Evolutionary conservation across 345 rosid genomes (phyloP).

Genomic region (Aurinia saxatilis): DNA sequence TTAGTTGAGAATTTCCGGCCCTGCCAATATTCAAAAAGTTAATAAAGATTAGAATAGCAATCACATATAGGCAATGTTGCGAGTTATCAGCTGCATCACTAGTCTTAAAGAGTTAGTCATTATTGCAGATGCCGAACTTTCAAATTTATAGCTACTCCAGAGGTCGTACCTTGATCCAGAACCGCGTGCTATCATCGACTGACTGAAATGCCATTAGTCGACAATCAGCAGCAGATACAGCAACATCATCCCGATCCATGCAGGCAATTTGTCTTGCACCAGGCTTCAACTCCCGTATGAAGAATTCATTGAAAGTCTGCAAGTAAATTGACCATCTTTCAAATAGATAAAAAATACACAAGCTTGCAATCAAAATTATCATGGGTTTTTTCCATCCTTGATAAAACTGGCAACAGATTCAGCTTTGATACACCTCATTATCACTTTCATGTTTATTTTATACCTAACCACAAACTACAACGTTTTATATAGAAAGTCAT

Average conservation of each 20-base stretch:
- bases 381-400: neutral
- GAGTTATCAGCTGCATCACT: slow-evolving; percentile 4
- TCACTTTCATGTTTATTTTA: neutral
- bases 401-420: neutral
- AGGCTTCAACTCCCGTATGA: slow-evolving; percentile 82
- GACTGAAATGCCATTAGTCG: slow-evolving; percentile 80
- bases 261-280: slow-evolving; percentile 78
- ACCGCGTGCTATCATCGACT: slow-evolving; percentile 53
- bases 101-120: neutral
- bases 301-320: slow-evolving; percentile 95
- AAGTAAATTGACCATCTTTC: slow-evolving; percentile 5
- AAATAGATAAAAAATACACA: slow-evolving; percentile 4
- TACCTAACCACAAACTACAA: neutral
- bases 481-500: neutral
- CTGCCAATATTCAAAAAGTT: slow-evolving; percentile 25
- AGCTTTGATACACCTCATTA: neutral
- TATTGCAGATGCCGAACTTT: neutral
- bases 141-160: neutral
- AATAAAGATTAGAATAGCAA: neutral
- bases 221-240: slow-evolving; percentile 83
- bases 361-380: neutral
- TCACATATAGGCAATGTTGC: neutral
- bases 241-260: slow-evolving; percentile 51
- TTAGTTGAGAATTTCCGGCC: slow-evolving; percentile 81
- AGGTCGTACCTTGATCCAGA: slow-evolving; percentile 83